Evolutionary conservation across 176 grass and related monocot genomes (phyloP), one percentile per base, ranked within the genome.

Genomic region (Microstegium vimineum): DNA sequence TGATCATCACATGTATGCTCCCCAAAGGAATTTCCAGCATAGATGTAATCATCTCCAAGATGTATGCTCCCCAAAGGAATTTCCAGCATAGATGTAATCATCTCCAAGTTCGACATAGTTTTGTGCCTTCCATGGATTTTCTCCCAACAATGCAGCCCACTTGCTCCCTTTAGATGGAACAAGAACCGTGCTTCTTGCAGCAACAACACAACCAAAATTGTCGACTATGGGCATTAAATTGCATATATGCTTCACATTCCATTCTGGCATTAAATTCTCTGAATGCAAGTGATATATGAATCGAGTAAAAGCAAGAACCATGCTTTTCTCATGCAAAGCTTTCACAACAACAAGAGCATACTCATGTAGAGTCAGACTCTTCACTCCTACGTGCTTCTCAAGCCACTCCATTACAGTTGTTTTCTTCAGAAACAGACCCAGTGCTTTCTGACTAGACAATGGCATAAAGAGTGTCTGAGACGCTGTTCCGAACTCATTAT

Each of bases 91-190:
- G 0, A 68, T 36, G 67, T 83, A 90, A 71, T 42, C 79, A 43
- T 90, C 77, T 43, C 78, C 54, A 77, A 90, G 77, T 26, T 83
- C 79, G 25, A 86, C 37, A 66, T 82, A 86, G 31, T 26, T 70
- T 47, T 82, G 57, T 35, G 10, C 5, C 59, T 23, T 62, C 72
- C 84, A 90, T 61, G 83, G 73, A 86, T 90, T 90, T 49, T 75
- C 11, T 37, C 67, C 68, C 59, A 90, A 65, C 52, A 90, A 77
- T 14, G 73, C 36, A 26, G 51, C 83, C 88, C 83, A 86, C 47
- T 86, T 86, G 35, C 78, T 90, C 20, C 22, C 33, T 40, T 69
- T 52, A 15, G 64, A 65, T 37, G 88, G 88, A 76, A 86, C 36
- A 59, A 90, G 66, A 65, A 57, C 74, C 8, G 15, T 34, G 31